Evolutionary conservation across 2,329 filamentous ascomycete species (phyloP), one percentile per base, ranked within the genome.

Genomic region (Alternaria consortialis): DNA sequence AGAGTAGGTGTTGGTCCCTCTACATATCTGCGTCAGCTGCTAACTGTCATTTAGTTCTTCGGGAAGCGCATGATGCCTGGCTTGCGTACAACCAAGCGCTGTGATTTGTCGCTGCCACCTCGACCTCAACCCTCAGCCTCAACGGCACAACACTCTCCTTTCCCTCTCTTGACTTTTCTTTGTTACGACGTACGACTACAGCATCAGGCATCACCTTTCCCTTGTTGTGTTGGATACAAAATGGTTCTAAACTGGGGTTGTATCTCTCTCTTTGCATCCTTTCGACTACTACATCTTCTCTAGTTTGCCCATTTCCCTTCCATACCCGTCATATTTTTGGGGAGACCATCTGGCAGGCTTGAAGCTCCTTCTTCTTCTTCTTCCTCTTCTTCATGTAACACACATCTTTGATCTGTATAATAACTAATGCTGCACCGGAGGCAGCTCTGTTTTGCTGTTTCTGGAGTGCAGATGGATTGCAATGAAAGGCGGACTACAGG

Each of bases 61-160:
- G 72, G 58, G 76, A 79, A 69, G 74, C 75, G n/a, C 75, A 79
- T 39, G 73, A 77, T 48, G 76, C 75, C 37, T 78, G 76, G 76
- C 62, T 74, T 36, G 72, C 73, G 7, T 77, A 77, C 58, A 66
- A 62, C 37, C 75, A 78, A 64, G 61, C 66, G 37, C 11, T 59
- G 29, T 68, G 67, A 63, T 32, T 32, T 44, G 31, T 20, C 17
- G 15, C 55, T 43, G 11, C 27, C 11, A 53, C 31, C 20, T 42
- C 53, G 25, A 23, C 43, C 27, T 20, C 2, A 48, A 29, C 1
- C n/a, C 32, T 11, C 27, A 5, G 39, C 44, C 46, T 40, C 36
- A 40, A 55, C 51, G 51, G 50, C 51, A 52, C 39, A 48, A 36
- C 53, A 47, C 34, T 60, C 40, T 63, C 40, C 34, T 56, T 32